A percentile compares a stretch with the other conserved stretches of the same genome.
Evolutionary conservation across 1,139 yeast genomes (phyloP).

Genomic region (Suhomyces chickasaworum): DNA sequence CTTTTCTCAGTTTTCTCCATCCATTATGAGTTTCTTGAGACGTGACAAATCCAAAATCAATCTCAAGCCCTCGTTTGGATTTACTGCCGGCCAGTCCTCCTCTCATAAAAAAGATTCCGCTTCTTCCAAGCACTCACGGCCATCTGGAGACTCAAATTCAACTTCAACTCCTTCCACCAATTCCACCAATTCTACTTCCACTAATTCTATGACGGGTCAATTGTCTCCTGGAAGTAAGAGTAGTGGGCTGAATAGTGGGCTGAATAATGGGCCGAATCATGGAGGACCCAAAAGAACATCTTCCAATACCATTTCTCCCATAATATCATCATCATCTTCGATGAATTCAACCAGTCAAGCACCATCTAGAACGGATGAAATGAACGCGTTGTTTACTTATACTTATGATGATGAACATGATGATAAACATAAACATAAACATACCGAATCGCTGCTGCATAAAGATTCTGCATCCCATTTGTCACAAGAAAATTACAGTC

Average conservation of each 20-base stretch:
- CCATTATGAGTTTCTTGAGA: conserved; percentile 32
- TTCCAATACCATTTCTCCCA: conserved; percentile 16
- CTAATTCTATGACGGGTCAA: conserved; percentile 1
- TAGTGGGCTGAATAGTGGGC: background rate
- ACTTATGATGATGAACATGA: conserved; percentile 15
- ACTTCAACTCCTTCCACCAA: too few relatives aligned
- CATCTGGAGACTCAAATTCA: background rate
- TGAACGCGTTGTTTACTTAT: conserved; percentile 15
- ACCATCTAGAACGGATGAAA: conserved; percentile 5
- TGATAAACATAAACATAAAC: too few relatives aligned
- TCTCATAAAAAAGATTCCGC: conserved; percentile 4
- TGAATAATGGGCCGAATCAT: background rate
- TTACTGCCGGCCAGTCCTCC: conserved; percentile 20
- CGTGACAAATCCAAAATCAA: conserved; percentile 31
- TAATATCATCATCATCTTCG: conserved; percentile 11
- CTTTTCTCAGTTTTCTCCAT: background rate
- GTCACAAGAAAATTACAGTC: conserved; percentile 19
- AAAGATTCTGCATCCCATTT: conserved; percentile 2
- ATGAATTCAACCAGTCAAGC: conserved; percentile 5
- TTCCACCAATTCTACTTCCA: background rate
- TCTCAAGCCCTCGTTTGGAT: conserved; percentile 18
- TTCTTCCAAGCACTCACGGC: background rate
- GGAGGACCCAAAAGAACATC: conserved; percentile 10
- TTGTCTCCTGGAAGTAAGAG: conserved; percentile 7
- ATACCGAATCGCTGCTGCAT: background rate